Conservation (phyloP, 768 basidiomycete species). For the Exsudoporus frostii region DNA sequence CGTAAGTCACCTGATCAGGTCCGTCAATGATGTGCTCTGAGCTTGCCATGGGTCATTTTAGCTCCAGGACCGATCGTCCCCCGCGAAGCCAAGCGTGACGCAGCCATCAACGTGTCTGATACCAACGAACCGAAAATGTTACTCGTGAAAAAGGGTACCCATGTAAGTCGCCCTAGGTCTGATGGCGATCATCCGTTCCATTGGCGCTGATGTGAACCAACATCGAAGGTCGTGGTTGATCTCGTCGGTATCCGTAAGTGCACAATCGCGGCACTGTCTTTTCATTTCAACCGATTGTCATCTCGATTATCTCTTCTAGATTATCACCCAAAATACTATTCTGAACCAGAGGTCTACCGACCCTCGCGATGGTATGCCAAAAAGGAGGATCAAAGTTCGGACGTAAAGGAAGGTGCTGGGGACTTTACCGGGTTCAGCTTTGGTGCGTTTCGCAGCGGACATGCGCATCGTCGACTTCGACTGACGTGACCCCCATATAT, state of each 20-base stretch:
- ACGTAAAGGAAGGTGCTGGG: not conserved
- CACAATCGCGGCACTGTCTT: not conserved
- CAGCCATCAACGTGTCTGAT: conserved; percentile 16
- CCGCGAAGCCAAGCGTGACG: conserved; percentile 28
- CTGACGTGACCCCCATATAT: not conserved
- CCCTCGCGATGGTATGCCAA: conserved; percentile 39
- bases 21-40: not conserved
- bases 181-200: too few species aligned
- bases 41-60: not conserved
- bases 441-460: conserved; percentile 3
- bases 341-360: conserved; percentile 34
- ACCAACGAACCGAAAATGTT: conserved; percentile 9
- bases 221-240: conserved; percentile 22
- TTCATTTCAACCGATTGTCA: not conserved
- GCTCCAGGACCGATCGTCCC: conserved; percentile 29
- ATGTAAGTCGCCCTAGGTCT: conserved; percentile 3
- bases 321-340: conserved; percentile 33
- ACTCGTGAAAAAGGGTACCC: conserved; percentile 18
- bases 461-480: not conserved
- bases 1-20: conserved; percentile 17
- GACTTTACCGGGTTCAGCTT: conserved; percentile 19
- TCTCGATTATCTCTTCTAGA: conserved; percentile 20
- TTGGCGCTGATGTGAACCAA: not conserved
- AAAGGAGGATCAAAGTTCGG: not conserved
- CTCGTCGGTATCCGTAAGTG: conserved; percentile 30